Base-by-base conservation (phyloP, 108 stramenopile genomes). In the Nitzschia palea region DNA sequence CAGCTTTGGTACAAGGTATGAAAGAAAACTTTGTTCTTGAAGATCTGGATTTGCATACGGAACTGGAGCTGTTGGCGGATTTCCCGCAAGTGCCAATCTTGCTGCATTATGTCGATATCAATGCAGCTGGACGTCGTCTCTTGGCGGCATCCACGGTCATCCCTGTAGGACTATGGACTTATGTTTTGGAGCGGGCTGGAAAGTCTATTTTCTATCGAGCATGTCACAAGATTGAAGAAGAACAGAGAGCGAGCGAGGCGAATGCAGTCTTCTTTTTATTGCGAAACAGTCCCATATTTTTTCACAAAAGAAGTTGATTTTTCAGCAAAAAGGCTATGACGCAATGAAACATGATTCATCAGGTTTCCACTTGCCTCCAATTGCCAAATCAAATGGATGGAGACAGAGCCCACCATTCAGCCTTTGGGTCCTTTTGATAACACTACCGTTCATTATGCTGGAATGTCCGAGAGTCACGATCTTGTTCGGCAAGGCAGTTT, bases 21-120 rank as follows among this genome's bases (percentile, higher is more conserved):
- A 6, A 4, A 4, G 12, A 65, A 29, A 65, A 65, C 40, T 4
- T 8, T 18, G 35, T 34, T 14, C 8, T 62, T 10, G 62, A 62
- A 14, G 44, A 62, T 62, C 26, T 62, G 44, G 62, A 62, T 62
- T 62, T 44, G 6, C n/a, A n/a, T n/a, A n/a, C n/a, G n/a, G n/a
- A n/a, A n/a, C n/a, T n/a, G n/a, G n/a, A n/a, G n/a, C n/a, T n/a
- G n/a, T 31, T 62, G 26, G 10, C 47, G 35, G 34, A 22, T 29
- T 4, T 62, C 2, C 44, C 43, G 3, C 35, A 62, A 62, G 43
- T 44, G 4, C 10, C 34, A 27, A 27, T 62, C 20, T 23, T 62
- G 3, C 62, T 43, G 26, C 47, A 62, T 23, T 62, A 62, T 28
- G 36, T 44, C 44, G 17, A 10, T 28, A 17, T 62, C 27, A 62